Evolutionary conservation across 306 rosid genomes (phyloP), one percentile per base, ranked within the genome.

Genomic region (Bauhinia variegata): DNA sequence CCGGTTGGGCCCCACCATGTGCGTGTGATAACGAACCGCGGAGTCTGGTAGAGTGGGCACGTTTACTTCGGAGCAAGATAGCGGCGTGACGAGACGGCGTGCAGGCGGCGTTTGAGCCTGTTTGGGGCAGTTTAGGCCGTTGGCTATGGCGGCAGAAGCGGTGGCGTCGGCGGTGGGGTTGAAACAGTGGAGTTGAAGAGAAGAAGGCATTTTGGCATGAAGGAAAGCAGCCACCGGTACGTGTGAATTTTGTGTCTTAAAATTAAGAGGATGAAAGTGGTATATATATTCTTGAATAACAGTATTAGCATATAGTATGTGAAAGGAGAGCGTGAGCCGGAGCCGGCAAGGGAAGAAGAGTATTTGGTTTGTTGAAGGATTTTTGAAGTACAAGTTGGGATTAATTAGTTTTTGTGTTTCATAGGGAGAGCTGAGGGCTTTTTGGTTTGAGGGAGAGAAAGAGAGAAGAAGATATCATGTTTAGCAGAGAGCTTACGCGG

Each of bases 161-260:
- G 75, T 19, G 4, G 85, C 62, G 52, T 61, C 68, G 12, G 74
- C 78, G 53, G 50, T 5, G 0, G 88, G 69, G 71, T 75, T 80
- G 84, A 78, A 77, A 23, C 88, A 75, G 76, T 86, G 91, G 33
- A 86, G 74, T 8, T 89, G 96, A 46, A 93, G 67, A 0, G 96
- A 56, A 4, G 95, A 83, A 80, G 90, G 88, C 98, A 92, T 92
- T 19, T 12, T 61, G 23, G n/a, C n/a, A n/a, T n/a, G n/a, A n/a
- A n/a, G n/a, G n/a, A n/a, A n/a, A n/a, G n/a, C n/a, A n/a, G n/a
- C n/a, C n/a, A n/a, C n/a, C n/a, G n/a, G n/a, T n/a, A n/a, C n/a
- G 53, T 33, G 33, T 42, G 39, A 69, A 50, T 6, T 41, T 37
- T 32, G 56, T 33, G 54, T n/a, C n/a, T n/a, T 47, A 36, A 64